Base-by-base conservation (phyloP, 2,329 filamentous ascomycete species). In the Raffaelea albimanens region DNA sequence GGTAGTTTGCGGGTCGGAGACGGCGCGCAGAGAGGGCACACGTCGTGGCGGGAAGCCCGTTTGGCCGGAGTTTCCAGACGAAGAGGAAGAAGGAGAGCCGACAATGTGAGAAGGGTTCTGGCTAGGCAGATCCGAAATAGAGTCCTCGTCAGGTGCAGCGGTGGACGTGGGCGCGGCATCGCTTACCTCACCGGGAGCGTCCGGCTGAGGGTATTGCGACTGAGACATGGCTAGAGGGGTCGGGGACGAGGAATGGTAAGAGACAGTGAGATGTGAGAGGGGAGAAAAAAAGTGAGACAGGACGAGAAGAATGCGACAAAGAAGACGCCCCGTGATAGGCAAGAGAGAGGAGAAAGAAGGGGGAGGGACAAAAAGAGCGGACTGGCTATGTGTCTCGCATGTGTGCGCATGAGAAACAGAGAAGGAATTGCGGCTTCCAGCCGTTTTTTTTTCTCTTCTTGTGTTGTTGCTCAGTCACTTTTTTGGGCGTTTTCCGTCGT, bases 11-110 rank as follows among this genome's bases (percentile, higher is more conserved):
- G 80, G 68, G 44, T 82, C 77, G 46, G 81, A 80, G 19, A 76
- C 64, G 42, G 78, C 76, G 56, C 80, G 76, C 39, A 81, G 63
- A 5, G 78, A 78, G 19, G 79, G 73, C 49, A 82, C 59, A 62
- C 80, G 66, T 61, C 75, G 69, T 47, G 71, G 51, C 46, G 43
- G 53, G 42, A 20, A 51, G 36, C n/a, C 36, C 20, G 40, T 23
- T 18, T 39, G n/a, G 36, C n/a, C 18, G 3, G 46, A 40, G 8
- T 19, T 10, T 18, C n/a, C 22, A 23, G 34, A 16, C 7, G 36
- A 19, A 21, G 7, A 23, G 7, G 34, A 19, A 5, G 40, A 47
- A 7, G 38, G 10, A 4, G 38, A 18, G 21, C 14, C 33, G 43
- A 44, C 5, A 19, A 38, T 16, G 43, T 4, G 7, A 29, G 25